Base-by-base conservation (phyloP, 441 rosid species). In the Adansonia rubrostipa region DNA sequence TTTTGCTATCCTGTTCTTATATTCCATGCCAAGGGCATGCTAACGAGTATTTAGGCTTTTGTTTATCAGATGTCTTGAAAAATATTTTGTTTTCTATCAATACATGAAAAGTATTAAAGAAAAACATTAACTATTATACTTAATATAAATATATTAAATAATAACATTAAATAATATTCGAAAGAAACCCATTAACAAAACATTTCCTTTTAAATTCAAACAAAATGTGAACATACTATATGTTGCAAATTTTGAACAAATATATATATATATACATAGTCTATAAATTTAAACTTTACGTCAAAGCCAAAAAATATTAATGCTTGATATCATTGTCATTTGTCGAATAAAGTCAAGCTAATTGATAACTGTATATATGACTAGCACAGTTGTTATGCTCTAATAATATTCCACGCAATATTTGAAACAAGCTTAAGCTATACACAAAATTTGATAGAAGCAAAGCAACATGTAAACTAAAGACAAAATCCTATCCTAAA, bases 401-500 rank as follows among this genome's bases (percentile, higher is more conserved):
- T 51, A 63, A 63, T 63, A 6, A 15, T 15, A 33, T 42, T 2
- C 50, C 71, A 9, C n/a, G 53, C 56, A 28, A 62, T 58, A n/a
- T 9, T 65, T 65, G 45, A 15, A n/a, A 56, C 50, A 7, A 47
- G 28, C 28, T 24, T 24, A 47, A 47, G 50, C 50, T 47, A 47
- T 9, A 47, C 8, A 47, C 51, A 24, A 15, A 62, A 62, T 14
- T 48, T 14, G 10, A 33, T 14, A 28, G 42, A 24, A 28, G 17
- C 24, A 44, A 67, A 58, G 53, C 8, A 24, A 24, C 28, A 24
- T 24, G 28, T 24, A 24, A 24, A 24, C 28, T 63, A 0, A 53
- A 76, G 74, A 71, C 80, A 48, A 9, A 20, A 14, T 22, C 10
- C 47, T 74, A 77, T 75, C 86, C 86, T 14, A 6, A 71, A 75